Percentiles rank a stretch among this genome's conserved stretches.
These are phyloP conservation scores for Pseudocercospora crystallina DNA, from an alignment of 2,329 filamentous ascomycete genomes.

Conservation along the genomic window DNA sequence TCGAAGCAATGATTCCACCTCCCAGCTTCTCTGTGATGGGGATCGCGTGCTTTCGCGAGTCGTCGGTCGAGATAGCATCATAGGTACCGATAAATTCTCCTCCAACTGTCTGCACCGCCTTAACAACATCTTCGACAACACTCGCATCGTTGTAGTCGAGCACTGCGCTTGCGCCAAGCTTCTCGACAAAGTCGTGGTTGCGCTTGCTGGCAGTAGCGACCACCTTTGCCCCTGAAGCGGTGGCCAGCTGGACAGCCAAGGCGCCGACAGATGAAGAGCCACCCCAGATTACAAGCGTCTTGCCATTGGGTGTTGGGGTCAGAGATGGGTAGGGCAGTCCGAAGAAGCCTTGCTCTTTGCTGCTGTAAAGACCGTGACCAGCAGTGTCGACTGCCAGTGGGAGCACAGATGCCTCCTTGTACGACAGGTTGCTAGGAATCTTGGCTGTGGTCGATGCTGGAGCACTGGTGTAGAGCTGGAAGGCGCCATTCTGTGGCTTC, in stretches of 20 bases:
- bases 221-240: slow-evolving; percentile 37
- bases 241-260: slow-evolving; percentile 37
- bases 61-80: slow-evolving; percentile 36
- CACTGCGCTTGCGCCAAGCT: slow-evolving; percentile 32
- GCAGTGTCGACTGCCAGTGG: slow-evolving; percentile 48
- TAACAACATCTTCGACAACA: slow-evolving; percentile 41
- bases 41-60: slow-evolving; percentile 25
- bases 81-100: slow-evolving; percentile 45
- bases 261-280: slow-evolving; percentile 39
- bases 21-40: slow-evolving; percentile 33
- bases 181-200: slow-evolving; percentile 36
- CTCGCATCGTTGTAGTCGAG: slow-evolving; percentile 36
- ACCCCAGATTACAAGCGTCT: slow-evolving; percentile 42
- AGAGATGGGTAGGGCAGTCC: slow-evolving; percentile 41
- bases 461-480: slow-evolving; percentile 38
- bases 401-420: slow-evolving; percentile 42
- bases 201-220: slow-evolving; percentile 33
- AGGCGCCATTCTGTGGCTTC: slow-evolving; percentile 29
- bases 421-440: slow-evolving; percentile 42
- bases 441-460: slow-evolving; percentile 35
- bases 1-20: slow-evolving; percentile 23
- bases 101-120: slow-evolving; percentile 38
- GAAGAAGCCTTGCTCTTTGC: slow-evolving; percentile 35
- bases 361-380: slow-evolving; percentile 43
- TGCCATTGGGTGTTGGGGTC: slow-evolving; percentile 33